Evolutionary conservation across 2,329 filamentous ascomycete genomes (phyloP).

Genomic region (Sordariomycetes sp.): DNA sequence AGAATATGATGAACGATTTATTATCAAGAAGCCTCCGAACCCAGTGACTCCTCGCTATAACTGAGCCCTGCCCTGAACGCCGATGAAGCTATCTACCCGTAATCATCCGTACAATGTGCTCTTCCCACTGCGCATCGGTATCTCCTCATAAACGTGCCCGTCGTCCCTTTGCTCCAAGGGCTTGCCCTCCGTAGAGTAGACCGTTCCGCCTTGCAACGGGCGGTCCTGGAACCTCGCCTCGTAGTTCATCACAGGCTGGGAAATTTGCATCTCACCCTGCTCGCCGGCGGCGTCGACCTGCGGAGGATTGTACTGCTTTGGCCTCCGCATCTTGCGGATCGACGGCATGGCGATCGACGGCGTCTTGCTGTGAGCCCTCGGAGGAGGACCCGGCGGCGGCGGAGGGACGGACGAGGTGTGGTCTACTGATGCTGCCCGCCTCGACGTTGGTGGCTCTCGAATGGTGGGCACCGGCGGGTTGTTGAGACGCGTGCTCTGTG

Average conservation of each 20-base stretch:
- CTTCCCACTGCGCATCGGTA: conserved; percentile 24
- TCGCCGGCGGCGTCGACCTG: conserved; percentile 15
- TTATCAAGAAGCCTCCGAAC: not conserved
- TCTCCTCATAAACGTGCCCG: conserved; percentile 11
- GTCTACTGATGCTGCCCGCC: not conserved
- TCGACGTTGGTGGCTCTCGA: conserved; percentile 1
- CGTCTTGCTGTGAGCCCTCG: conserved; percentile 12
- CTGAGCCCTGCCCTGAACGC: not conserved
- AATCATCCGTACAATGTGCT: conserved; percentile 22
- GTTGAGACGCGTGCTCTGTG: not conserved
- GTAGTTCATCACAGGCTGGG: conserved; percentile 15
- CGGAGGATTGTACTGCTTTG: conserved; percentile 30
- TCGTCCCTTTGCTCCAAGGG: not conserved
- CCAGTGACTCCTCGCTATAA: conserved; percentile 2
- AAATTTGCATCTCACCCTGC: conserved; percentile 17
- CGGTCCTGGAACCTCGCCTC: conserved; percentile 16
- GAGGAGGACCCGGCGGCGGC: conserved; percentile 16
- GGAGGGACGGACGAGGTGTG: conserved; percentile 9
- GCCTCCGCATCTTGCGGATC: conserved; percentile 24
- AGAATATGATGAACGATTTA: not conserved
- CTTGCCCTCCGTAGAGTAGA: conserved; percentile 2
- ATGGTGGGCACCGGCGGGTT: not conserved
- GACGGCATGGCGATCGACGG: conserved; percentile 27
- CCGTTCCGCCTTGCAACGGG: conserved; percentile 8
- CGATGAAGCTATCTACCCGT: not conserved